Percentiles rank a stretch among this genome's conserved stretches.
Conservation (phyloP, 306 rosid genomes). For the Rosa rugosa region DNA sequence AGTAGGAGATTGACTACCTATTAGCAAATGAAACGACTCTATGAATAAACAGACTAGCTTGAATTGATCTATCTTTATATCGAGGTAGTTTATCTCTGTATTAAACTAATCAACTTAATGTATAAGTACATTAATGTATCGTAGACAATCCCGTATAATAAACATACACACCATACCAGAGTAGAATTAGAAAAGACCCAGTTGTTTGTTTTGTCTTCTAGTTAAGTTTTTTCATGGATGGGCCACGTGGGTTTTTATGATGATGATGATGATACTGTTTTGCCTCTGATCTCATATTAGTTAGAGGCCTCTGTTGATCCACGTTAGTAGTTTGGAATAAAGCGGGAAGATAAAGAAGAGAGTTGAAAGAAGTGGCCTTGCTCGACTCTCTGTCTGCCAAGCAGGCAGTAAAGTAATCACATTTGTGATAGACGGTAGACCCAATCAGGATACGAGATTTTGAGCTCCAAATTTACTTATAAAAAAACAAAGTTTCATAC, state of each 20-base stretch:
- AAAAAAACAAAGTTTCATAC: background rate
- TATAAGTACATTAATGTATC: too few relatives aligned
- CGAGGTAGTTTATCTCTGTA: too few relatives aligned
- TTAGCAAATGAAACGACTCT: background rate
- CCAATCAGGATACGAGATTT: slow-evolving; percentile 11
- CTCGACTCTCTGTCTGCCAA: background rate
- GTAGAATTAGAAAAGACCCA: too few relatives aligned
- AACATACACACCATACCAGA: too few relatives aligned
- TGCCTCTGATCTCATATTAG: background rate
- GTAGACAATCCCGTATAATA: too few relatives aligned
- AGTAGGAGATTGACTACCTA: background rate
- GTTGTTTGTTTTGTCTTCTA: too few relatives aligned
- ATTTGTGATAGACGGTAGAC: background rate
- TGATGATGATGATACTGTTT: background rate
- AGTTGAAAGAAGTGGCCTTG: slow-evolving; percentile 27
- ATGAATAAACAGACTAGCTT: too few relatives aligned
- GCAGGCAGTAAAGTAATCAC: slow-evolving; percentile 18
- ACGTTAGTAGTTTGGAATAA: slow-evolving; percentile 55
- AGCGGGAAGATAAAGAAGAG: slow-evolving; percentile 53
- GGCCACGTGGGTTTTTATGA: slow-evolving; percentile 25
- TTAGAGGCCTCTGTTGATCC: slow-evolving; percentile 67
- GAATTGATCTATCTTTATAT: too few relatives aligned
- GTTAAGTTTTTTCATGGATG: background rate
- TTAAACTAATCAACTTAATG: too few relatives aligned
- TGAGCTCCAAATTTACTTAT: background rate